phyloP scores from a whole-genome alignment of 73 alveolate species.

The Symbiodinium natans region DNA sequence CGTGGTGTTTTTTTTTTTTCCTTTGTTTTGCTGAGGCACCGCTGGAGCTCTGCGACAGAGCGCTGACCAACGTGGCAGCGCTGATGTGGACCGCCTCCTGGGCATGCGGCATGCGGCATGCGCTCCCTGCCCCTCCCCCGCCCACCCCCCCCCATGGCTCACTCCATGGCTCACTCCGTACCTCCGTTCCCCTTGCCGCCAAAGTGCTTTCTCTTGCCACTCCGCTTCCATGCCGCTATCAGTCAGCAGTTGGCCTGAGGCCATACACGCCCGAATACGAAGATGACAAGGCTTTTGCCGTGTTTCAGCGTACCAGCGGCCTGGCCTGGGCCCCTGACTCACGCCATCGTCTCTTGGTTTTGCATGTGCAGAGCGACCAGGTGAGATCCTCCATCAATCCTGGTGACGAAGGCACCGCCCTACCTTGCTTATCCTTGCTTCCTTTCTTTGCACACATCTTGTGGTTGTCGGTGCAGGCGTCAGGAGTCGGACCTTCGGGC shows the following conservation, averaged over 20 bases:
- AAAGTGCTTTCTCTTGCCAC: not conserved
- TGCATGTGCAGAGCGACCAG: not conserved
- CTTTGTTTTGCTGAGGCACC: slow-evolving; percentile 10
- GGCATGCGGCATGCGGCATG: not conserved
- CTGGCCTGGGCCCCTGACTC: not conserved
- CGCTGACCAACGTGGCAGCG: slow-evolving; percentile 74
- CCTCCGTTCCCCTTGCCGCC: not conserved
- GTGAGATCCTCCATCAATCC: slow-evolving; percentile 63
- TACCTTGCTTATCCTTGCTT: too few relatives aligned
- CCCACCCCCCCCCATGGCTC: not conserved
- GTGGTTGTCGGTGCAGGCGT: slow-evolving; percentile 31
- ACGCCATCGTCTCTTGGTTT: not conserved
- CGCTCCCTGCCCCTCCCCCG: not conserved
- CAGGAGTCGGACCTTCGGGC: slow-evolving; percentile 68
- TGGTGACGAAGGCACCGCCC: slow-evolving; percentile 50
- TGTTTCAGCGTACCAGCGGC: slow-evolving; percentile 64
- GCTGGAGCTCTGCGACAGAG: slow-evolving; percentile 56
- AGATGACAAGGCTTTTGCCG: slow-evolving; percentile 84
- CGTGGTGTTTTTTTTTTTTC: not conserved
- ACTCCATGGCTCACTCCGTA: not conserved
- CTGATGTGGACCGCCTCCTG: slow-evolving; percentile 46
- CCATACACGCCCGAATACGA: slow-evolving; percentile 82
- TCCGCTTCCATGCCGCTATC: not conserved
- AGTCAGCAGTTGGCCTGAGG: not conserved
- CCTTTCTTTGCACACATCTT: not conserved